A percentile compares a stretch with the other conserved stretches of the same genome.
phyloP scores from a whole-genome alignment of 2,329 filamentous ascomycete genomes.

The Alternaria brassicicola region DNA sequence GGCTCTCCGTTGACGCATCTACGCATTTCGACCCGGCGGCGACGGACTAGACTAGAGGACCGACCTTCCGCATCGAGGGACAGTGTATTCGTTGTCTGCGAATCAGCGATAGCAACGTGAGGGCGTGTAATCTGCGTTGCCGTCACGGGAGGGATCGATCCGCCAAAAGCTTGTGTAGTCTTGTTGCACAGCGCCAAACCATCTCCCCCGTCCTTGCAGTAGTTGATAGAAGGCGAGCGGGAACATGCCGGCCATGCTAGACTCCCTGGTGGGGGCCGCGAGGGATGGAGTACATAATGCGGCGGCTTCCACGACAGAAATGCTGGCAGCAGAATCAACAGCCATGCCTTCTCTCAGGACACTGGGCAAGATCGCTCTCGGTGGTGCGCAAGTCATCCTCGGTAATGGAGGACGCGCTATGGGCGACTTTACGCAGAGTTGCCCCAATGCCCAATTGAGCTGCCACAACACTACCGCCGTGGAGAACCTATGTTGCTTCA shows the following conservation, averaged over 20 bases:
- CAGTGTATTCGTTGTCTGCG: conserved; percentile 16
- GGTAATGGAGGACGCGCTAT: conserved; percentile 35
- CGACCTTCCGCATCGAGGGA: conserved; percentile 30
- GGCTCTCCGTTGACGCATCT: conserved; percentile 3
- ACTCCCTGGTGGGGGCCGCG: conserved; percentile 25
- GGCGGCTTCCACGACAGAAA: conserved; percentile 15
- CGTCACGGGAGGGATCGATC: conserved; percentile 33
- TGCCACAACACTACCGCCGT: conserved; percentile 68
- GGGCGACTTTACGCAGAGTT: conserved; percentile 32
- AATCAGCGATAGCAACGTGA: conserved; percentile 29
- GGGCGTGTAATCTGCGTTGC: conserved; percentile 28
- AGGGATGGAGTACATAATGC: conserved; percentile 38
- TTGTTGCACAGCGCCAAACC: conserved; percentile 11
- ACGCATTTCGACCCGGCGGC: conserved; percentile 6
- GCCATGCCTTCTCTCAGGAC: conserved; percentile 45
- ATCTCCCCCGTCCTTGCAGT: conserved; percentile 8
- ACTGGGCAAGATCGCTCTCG: conserved; percentile 46
- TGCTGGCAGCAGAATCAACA: conserved; percentile 32
- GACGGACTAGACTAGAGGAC: conserved; percentile 11
- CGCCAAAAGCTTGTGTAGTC: conserved; percentile 37
- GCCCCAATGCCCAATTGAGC: conserved; percentile 58
- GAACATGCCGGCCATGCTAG: conserved; percentile 33
- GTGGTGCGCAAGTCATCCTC: conserved; percentile 43
- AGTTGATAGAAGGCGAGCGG: conserved; percentile 7
- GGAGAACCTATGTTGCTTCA: conserved; percentile 76